Evolutionary conservation across 108 stramenopile species (phyloP).

Genomic region (Discostella stelligeroides): DNA sequence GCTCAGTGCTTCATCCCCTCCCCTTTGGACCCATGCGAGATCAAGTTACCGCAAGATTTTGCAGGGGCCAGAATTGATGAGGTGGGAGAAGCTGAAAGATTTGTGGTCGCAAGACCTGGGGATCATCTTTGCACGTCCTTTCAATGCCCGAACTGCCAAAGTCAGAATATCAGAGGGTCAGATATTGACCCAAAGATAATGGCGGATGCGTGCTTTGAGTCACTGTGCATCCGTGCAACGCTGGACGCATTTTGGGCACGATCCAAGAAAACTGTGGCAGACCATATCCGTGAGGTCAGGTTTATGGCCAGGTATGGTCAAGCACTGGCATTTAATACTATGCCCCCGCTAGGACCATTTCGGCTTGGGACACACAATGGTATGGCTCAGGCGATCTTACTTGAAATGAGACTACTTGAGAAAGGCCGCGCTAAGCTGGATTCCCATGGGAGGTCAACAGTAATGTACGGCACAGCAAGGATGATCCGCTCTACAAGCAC

Average conservation of each 20-base stretch:
- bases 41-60: neutral
- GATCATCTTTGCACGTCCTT: conserved; percentile 21
- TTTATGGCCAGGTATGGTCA: conserved; percentile 17
- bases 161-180: conserved; percentile 15
- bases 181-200: neutral
- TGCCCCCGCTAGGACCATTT: conserved; percentile 20
- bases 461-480: conserved; percentile 23
- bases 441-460: neutral
- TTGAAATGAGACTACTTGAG: conserved; percentile 11
- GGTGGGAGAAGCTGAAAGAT: neutral
- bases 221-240: conserved; percentile 10
- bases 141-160: conserved; percentile 31
- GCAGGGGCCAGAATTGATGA: neutral
- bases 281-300: conserved; percentile 16
- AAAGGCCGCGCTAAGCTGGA: too few species aligned
- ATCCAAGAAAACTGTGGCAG: conserved; percentile 1
- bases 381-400: conserved; percentile 18
- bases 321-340: neutral
- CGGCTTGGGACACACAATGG: conserved; percentile 11
- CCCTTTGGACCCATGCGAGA: neutral
- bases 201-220: conserved; percentile 9
- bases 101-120: neutral
- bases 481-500: conserved; percentile 12
- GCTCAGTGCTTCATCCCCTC: neutral
- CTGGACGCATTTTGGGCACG: conserved; percentile 33